Evolutionary conservation across 306 rosid species (phyloP).

Genomic region (Casuarina glauca): DNA sequence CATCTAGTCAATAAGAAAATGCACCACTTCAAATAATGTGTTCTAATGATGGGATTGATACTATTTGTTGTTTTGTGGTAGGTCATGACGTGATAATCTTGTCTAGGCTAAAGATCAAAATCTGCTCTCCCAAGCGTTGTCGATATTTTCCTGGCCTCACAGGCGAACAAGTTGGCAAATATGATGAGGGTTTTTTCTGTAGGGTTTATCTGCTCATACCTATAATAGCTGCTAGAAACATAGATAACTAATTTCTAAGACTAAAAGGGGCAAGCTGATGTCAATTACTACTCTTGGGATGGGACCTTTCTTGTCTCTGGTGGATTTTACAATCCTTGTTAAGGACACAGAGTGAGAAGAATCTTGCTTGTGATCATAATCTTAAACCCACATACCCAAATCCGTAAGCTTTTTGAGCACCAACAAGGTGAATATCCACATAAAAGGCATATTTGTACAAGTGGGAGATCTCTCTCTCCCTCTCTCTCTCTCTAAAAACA

Average conservation of each 20-base stretch:
- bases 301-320: conserved; percentile 3
- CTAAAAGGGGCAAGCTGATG: conserved; percentile 2
- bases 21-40: background rate
- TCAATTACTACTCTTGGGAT: background rate
- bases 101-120: background rate
- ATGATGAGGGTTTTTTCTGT: background rate
- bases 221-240: background rate
- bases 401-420: conserved; percentile 15
- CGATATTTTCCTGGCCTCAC: background rate
- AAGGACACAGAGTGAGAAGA: conserved; percentile 21
- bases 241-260: background rate
- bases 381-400: conserved; percentile 19
- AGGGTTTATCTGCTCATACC: background rate
- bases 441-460: background rate
- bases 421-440: conserved; percentile 24
- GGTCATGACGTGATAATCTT: background rate
- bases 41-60: conserved; percentile 5
- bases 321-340: conserved; percentile 18
- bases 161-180: background rate
- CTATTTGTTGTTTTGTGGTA: background rate
- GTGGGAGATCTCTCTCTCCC: conserved; percentile 4
- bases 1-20: conserved; percentile 29
- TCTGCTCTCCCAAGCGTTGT: background rate
- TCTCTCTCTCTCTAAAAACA: background rate
- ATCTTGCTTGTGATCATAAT: conserved; percentile 29